A percentile compares a stretch with the other conserved stretches of the same genome.
phyloP scores from a whole-genome alignment of 768 basidiomycete genomes.

The Boletus edulis region DNA sequence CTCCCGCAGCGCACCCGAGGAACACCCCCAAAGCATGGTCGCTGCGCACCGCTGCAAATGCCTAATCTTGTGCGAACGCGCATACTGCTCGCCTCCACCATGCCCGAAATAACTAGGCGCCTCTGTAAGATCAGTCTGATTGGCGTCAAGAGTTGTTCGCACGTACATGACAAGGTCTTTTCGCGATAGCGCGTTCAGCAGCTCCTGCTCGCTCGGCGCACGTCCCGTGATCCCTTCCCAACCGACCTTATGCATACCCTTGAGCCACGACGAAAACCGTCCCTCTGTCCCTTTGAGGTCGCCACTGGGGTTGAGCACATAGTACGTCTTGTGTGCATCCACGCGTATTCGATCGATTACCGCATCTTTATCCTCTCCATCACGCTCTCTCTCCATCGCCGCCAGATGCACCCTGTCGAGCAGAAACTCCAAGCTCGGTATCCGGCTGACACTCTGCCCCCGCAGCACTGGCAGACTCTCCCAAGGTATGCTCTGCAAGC shows the following conservation, averaged over 20 bases:
- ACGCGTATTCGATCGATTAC: conserved; percentile 50
- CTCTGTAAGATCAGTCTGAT: not conserved
- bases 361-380: conserved; percentile 11
- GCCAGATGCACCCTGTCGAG: conserved; percentile 75
- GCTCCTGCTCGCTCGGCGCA: conserved; percentile 80
- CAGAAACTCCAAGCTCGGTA: conserved; percentile 87
- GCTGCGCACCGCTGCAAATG: conserved; percentile 84
- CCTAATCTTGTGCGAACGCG: conserved; percentile 82
- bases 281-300: conserved; percentile 84
- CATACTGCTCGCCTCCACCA: conserved; percentile 93
- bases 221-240: conserved; percentile 84
- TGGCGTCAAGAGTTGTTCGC: not conserved
- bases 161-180: conserved; percentile 91
- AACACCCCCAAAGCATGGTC: conserved; percentile 99
- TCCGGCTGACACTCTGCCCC: conserved; percentile 85
- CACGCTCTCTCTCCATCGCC: conserved; percentile 36
- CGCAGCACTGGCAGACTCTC: conserved; percentile 88
- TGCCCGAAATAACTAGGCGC: conserved; percentile 89
- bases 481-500: conserved; percentile 89
- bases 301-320: conserved; percentile 88
- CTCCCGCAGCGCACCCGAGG: conserved; percentile 82
- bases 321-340: conserved; percentile 71
- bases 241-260: conserved; percentile 65
- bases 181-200: conserved; percentile 65
- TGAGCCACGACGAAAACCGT: conserved; percentile 77